Conservation (phyloP, 1,284 basidiomycete genomes). For the Cutaneotrichosporon spelunceum region DNA sequence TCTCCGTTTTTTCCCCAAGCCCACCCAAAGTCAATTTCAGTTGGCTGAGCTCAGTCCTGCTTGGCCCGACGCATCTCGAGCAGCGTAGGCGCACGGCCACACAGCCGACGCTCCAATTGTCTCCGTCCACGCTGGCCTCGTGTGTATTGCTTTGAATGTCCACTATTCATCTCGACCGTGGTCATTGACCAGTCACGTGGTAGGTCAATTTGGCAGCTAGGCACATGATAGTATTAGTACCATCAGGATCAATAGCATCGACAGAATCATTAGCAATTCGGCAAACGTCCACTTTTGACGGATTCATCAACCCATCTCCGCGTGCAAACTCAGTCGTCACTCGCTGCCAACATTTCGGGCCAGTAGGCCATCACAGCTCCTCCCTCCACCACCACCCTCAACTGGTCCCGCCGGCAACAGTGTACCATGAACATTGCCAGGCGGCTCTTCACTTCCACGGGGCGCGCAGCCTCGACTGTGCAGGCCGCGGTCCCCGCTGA, state of each 20-base stretch:
- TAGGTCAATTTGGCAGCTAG: too few species aligned
- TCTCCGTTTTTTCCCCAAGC: background rate
- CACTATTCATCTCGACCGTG: too few species aligned
- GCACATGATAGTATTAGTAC: too few species aligned
- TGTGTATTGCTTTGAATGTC: too few species aligned
- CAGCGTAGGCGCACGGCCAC: too few species aligned
- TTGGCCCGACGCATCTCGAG: too few species aligned
- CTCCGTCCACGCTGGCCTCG: too few species aligned
- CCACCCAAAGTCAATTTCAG: background rate
- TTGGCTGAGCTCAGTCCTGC: too few species aligned
- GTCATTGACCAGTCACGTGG: too few species aligned
- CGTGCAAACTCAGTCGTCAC: background rate
- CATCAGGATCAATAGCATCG: too few species aligned
- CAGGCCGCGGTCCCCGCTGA: conserved; percentile 2
- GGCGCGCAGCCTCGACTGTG: conserved; percentile 5
- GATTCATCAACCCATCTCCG: background rate
- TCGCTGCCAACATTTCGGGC: background rate
- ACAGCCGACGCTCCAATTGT: too few species aligned
- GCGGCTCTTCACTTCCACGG: conserved; percentile 23
- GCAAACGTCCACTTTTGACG: background rate
- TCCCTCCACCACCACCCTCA: conserved; percentile 4
- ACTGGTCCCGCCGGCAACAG: background rate
- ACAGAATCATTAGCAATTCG: too few species aligned
- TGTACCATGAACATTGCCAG: conserved; percentile 19
- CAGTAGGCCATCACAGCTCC: background rate